Evolutionary conservation across 2,329 filamentous ascomycete species (phyloP).

Genomic region (Cladosporium oxysporum): DNA sequence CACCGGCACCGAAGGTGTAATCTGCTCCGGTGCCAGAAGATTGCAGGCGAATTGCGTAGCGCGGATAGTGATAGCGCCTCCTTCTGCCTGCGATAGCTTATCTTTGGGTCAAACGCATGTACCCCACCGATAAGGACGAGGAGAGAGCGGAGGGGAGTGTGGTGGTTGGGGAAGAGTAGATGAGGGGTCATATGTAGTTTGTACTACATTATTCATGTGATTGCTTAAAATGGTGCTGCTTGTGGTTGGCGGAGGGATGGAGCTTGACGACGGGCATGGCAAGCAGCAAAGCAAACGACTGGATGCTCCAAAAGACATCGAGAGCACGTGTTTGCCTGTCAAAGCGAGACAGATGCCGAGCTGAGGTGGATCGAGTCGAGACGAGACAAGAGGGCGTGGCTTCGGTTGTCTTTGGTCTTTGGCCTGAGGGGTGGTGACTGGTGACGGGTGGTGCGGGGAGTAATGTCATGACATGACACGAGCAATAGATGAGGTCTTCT

Average conservation of each 20-base stretch:
- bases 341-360: not conserved
- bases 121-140: not conserved
- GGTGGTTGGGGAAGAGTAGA: slow-evolving; percentile 11
- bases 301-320: not conserved
- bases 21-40: not conserved
- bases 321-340: slow-evolving; percentile 6
- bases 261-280: not conserved
- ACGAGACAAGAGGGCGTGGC: not conserved
- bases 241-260: slow-evolving; percentile 1
- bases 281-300: not conserved
- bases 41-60: not conserved
- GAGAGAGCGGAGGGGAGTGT: not conserved
- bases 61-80: not conserved
- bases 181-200: slow-evolving; percentile 7
- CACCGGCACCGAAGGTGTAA: not conserved
- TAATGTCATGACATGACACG: not conserved
- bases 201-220: slow-evolving; percentile 4
- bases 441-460: not conserved
- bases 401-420: not conserved
- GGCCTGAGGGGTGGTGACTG: not conserved
- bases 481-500: not conserved
- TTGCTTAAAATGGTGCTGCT: not conserved
- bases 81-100: slow-evolving; percentile 9
- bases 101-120: not conserved
- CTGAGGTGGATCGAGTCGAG: not conserved